A percentile compares a stretch with the other conserved stretches of the same genome.
Evolutionary conservation across 371 early-diverging fungal genomes (phyloP).

Genomic region (Circinella umbellata): DNA sequence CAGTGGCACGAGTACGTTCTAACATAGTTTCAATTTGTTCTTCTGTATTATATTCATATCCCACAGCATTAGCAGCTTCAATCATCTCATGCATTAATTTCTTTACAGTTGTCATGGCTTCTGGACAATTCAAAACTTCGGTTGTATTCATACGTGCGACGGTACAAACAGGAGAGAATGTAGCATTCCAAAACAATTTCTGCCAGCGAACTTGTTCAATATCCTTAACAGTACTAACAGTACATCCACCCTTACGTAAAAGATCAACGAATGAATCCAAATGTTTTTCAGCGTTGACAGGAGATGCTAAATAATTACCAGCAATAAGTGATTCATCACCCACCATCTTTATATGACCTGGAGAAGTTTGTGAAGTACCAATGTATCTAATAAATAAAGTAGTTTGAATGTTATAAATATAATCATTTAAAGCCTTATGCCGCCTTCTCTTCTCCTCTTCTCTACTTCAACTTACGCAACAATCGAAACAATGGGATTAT

Average conservation of each 20-base stretch:
- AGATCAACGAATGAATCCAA: conserved; percentile 37
- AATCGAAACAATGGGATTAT: conserved; percentile 71
- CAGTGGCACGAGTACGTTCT: conserved; percentile 47
- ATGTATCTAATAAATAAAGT: conserved; percentile 37
- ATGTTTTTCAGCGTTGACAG: conserved; percentile 28
- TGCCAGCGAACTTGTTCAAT: conserved; percentile 81
- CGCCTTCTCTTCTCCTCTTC: too few relatives aligned
- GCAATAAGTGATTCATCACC: conserved; percentile 38
- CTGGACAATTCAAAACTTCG: conserved; percentile 59
- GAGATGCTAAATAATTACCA: conserved; percentile 37
- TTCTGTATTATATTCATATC: conserved; percentile 51
- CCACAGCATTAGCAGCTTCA: conserved; percentile 53
- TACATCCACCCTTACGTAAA: conserved; percentile 61
- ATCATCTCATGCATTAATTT: conserved; percentile 71
- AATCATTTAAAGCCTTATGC: not conserved
- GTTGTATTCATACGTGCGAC: conserved; percentile 69
- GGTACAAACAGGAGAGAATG: conserved; percentile 79
- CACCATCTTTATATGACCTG: conserved; percentile 63
- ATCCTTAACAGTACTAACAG: conserved; percentile 52
- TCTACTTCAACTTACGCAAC: conserved; percentile 67
- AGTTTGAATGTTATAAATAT: not conserved
- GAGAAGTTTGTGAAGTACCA: conserved; percentile 66
- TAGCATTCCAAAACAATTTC: conserved; percentile 86
- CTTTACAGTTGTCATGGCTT: conserved; percentile 51
- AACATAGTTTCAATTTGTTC: conserved; percentile 54